Evolutionary conservation across 1,284 basidiomycete species (phyloP).

Genomic region (Ganoderma meredithae): DNA sequence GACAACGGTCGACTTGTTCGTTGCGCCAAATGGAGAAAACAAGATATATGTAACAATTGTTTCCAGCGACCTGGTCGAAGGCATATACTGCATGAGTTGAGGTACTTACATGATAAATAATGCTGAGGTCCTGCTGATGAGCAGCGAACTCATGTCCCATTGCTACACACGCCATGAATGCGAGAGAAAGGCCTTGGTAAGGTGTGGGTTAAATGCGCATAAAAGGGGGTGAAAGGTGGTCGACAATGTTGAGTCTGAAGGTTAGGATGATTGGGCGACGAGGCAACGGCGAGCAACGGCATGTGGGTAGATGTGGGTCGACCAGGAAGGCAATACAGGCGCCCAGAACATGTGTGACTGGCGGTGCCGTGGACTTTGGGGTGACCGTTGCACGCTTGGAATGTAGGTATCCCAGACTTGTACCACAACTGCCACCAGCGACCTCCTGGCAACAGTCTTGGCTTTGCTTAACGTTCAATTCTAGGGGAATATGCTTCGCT

Average conservation of each 20-base stretch:
- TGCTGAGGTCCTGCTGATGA: not conserved
- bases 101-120: no score
- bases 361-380: no score
- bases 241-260: not conserved
- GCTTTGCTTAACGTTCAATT: not conserved
- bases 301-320: not conserved
- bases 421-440: not conserved
- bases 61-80: no score
- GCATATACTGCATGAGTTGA: no score
- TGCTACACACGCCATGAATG: no score
- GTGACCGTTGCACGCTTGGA: not conserved
- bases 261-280: not conserved
- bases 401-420: not conserved
- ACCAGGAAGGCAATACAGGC: not conserved
- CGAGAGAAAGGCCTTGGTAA: no score
- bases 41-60: no score
- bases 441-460: not conserved
- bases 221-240: no score
- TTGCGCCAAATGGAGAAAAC: no score
- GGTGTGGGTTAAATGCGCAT: no score
- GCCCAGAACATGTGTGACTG: not conserved
- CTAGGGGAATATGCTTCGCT: not conserved
- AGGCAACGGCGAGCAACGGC: not conserved
- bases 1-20: no score
- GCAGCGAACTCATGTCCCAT: no score